A percentile compares a stretch with the other conserved stretches of the same genome.
Evolutionary conservation across 2,329 filamentous ascomycete species (phyloP).

Genomic region (Colletotrichum brevisporum): DNA sequence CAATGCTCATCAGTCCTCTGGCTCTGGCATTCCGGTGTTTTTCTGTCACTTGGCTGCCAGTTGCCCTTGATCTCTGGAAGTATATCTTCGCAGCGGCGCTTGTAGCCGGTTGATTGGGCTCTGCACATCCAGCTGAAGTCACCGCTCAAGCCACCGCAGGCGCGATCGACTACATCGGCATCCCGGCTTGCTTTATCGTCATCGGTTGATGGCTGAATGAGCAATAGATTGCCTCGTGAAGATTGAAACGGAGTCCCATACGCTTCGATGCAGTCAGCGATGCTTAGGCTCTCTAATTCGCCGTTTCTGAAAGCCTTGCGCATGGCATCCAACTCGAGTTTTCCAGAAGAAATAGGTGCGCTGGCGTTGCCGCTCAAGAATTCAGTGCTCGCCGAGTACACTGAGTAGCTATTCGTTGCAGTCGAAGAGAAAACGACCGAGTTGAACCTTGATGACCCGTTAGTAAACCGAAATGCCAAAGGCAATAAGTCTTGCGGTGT

Average conservation of each 20-base stretch:
- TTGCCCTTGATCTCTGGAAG: background rate
- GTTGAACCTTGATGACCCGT: background rate
- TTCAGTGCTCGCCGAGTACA: rapidly evolving
- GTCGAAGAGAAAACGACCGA: conserved; percentile 5
- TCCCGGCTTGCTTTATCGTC: too few relatives aligned
- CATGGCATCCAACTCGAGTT: background rate
- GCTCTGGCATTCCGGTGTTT: background rate
- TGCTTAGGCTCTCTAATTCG: background rate
- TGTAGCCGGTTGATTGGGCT: too few relatives aligned
- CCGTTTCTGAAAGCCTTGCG: background rate
- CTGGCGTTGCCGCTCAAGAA: background rate
- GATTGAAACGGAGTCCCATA: background rate
- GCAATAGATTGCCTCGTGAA: background rate
- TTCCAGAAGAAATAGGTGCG: background rate
- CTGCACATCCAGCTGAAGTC: too few relatives aligned
- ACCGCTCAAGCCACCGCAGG: too few relatives aligned
- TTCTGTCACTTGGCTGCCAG: too few relatives aligned
- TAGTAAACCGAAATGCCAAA: background rate
- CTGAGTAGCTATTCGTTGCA: background rate
- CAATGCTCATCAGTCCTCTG: background rate
- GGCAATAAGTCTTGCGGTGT: rapidly evolving
- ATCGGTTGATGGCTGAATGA: background rate
- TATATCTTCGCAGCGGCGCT: background rate
- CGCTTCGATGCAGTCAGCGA: background rate
- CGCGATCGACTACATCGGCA: too few relatives aligned